These are phyloP conservation scores for Solanum medicagineum DNA, from an alignment of 257 asterid genomes.

Conservation along the genomic window DNA sequence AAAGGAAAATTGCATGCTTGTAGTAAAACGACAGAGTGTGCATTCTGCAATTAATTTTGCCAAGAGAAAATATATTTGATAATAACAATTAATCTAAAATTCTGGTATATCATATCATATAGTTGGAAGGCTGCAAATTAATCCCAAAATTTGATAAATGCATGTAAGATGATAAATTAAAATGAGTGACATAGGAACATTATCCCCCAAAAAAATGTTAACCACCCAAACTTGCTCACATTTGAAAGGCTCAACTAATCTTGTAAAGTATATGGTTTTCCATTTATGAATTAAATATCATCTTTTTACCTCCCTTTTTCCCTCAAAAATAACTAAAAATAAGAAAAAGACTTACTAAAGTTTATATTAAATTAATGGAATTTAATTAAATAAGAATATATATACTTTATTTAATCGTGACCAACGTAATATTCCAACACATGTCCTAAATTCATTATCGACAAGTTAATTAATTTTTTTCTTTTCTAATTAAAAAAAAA, in stretches of 20 bases:
- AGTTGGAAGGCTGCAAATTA: background rate
- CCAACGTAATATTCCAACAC: background rate
- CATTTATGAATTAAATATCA: background rate
- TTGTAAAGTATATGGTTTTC: background rate
- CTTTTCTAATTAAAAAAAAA: too few relatives aligned
- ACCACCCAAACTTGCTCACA: background rate
- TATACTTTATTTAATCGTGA: background rate
- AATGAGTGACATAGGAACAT: background rate
- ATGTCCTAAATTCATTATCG: background rate
- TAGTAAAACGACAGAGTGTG: background rate
- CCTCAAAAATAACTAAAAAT: background rate
- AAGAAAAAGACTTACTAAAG: background rate
- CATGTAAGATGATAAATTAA: background rate
- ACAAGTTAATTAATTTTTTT: background rate
- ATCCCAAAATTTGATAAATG: background rate
- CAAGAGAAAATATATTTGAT: background rate
- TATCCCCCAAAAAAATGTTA: background rate
- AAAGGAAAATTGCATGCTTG: background rate
- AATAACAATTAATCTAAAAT: background rate
- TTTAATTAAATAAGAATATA: background rate
- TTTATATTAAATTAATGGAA: background rate
- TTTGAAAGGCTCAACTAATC: background rate
- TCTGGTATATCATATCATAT: background rate
- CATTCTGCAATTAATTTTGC: background rate
- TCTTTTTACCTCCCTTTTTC: background rate